A percentile compares a stretch with the other conserved stretches of the same genome.
These are phyloP conservation scores for Echinochloa phyllopogon DNA, from an alignment of 176 grass and related monocot species.

Conservation along the genomic window DNA sequence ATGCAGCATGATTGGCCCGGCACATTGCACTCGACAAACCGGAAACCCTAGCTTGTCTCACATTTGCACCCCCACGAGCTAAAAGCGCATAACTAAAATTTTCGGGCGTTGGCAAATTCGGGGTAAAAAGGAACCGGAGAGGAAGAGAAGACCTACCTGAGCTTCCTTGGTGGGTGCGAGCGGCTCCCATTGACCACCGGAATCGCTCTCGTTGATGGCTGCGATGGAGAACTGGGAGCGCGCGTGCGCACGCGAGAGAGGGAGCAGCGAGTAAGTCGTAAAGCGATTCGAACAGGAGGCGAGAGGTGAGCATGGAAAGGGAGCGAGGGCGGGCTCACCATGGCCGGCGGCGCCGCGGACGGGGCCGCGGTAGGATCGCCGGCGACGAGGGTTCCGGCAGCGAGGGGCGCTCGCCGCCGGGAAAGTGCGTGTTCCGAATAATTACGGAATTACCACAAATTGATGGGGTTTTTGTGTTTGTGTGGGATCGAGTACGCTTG, in stretches of 20 bases:
- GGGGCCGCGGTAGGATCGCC: slow-evolving; percentile 25
- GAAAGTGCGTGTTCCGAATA: neutral
- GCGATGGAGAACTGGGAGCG: slow-evolving; percentile 91
- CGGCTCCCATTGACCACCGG: slow-evolving; percentile 77
- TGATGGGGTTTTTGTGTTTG: neutral
- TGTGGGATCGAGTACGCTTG: neutral
- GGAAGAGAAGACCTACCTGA: slow-evolving; percentile 49
- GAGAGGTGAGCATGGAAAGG: neutral
- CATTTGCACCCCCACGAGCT: slow-evolving; percentile 1
- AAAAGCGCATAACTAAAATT: slow-evolving; percentile 2
- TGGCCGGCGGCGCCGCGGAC: slow-evolving; percentile 28
- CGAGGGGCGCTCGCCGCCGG: slow-evolving; percentile 30
- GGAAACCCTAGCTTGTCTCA: slow-evolving; percentile 47
- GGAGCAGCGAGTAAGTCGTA: neutral
- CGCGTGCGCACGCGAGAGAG: neutral
- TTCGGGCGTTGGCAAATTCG: neutral
- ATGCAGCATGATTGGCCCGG: neutral
- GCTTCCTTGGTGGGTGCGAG: slow-evolving; percentile 98
- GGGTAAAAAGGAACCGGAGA: neutral
- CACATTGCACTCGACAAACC: slow-evolving; percentile 29
- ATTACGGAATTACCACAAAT: neutral
- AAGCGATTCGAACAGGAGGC: neutral
- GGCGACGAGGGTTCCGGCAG: slow-evolving; percentile 38
- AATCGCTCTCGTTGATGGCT: slow-evolving; percentile 86
- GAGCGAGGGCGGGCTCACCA: slow-evolving; percentile 45